A percentile compares a stretch with the other conserved stretches of the same genome.
phyloP scores from a whole-genome alignment of 129 eudicot genomes.

The Tanacetum coccineum region DNA sequence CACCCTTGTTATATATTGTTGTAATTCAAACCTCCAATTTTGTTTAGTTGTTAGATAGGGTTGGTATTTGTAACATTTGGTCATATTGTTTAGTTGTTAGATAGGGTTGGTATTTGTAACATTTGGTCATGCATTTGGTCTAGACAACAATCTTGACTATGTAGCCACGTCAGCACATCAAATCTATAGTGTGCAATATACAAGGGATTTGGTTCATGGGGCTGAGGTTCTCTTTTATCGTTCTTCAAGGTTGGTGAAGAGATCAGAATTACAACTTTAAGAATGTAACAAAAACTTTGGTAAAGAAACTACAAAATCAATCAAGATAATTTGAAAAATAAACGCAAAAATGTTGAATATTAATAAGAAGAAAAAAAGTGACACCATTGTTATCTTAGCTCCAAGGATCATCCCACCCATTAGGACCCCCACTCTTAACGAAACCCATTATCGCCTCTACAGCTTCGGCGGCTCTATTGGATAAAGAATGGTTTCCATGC shows the following conservation, averaged over 20 bases:
- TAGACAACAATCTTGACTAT: too few relatives aligned
- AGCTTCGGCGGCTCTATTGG: conserved; percentile 80
- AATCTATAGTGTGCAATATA: neutral
- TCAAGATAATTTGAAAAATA: neutral
- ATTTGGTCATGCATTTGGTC: too few relatives aligned
- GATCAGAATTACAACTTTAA: neutral
- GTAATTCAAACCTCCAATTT: too few relatives aligned
- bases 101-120: too few relatives aligned
- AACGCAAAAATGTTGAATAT: neutral
- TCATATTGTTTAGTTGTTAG: too few relatives aligned
- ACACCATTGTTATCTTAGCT: conserved; percentile 29
- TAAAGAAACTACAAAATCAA: neutral
- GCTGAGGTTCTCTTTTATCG: neutral
- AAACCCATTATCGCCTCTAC: conserved; percentile 67
- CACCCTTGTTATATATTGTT: too few relatives aligned
- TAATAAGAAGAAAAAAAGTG: neutral
- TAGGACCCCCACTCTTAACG: conserved; percentile 79
- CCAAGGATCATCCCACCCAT: conserved; percentile 98
- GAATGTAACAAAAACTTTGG: conserved; percentile 2
- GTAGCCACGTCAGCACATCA: too few relatives aligned
- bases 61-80: too few relatives aligned
- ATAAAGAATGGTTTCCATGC: conserved; percentile 81
- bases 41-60: too few relatives aligned
- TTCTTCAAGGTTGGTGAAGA: neutral
- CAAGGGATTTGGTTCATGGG: neutral